Evolutionary conservation across 345 rosid species (phyloP).

Genomic region (Lepidium sativum): DNA sequence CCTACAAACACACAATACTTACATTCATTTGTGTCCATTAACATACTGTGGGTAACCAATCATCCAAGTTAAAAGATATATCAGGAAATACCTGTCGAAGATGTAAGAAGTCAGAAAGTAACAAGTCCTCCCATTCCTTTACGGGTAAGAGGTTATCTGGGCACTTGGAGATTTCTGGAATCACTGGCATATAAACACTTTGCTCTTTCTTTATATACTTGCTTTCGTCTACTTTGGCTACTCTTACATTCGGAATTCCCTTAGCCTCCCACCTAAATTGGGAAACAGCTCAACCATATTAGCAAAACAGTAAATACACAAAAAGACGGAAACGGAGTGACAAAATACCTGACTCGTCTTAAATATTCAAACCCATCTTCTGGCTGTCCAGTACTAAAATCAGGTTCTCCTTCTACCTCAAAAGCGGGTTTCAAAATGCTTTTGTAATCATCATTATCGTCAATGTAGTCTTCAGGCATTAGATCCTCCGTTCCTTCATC

Average conservation of each 20-base stretch:
- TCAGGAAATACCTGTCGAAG: conserved; percentile 47
- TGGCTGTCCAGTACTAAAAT: conserved; percentile 83
- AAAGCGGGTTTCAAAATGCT: conserved; percentile 87
- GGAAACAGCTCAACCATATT: not conserved
- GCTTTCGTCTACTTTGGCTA: conserved; percentile 47
- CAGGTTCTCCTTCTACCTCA: conserved; percentile 72
- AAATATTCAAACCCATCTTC: conserved; percentile 88
- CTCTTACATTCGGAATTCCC: conserved; percentile 60
- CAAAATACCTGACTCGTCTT: conserved; percentile 75
- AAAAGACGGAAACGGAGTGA: conserved; percentile 4
- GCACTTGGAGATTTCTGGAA: conserved; percentile 70
- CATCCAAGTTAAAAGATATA: not conserved
- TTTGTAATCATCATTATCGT: conserved; percentile 54
- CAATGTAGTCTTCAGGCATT: conserved; percentile 32
- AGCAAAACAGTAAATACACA: not conserved
- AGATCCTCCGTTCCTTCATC: conserved; percentile 2
- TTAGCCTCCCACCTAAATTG: conserved; percentile 88
- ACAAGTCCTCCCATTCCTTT: conserved; percentile 78
- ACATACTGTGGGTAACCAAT: not conserved
- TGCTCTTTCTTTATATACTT: conserved; percentile 46
- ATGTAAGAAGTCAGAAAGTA: conserved; percentile 71
- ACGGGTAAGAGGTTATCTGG: conserved; percentile 54
- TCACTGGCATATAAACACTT: conserved; percentile 78
- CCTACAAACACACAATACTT: conserved; percentile 26
- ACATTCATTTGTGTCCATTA: not conserved